Conservation (phyloP, 768 basidiomycete genomes). For the Strobilomyces dryophilus region DNA sequence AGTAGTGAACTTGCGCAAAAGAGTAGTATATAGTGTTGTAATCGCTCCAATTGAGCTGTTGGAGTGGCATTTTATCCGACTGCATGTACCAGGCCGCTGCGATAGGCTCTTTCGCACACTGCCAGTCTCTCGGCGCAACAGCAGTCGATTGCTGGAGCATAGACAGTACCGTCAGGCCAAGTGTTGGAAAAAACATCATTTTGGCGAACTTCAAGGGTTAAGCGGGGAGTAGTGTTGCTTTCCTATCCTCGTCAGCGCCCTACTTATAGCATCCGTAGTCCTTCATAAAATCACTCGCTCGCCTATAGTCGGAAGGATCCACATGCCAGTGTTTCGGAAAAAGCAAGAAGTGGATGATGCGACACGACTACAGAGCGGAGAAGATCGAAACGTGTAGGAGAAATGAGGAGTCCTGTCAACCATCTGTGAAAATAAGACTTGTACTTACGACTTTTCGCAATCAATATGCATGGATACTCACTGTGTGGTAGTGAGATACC, state of each 20-base stretch:
- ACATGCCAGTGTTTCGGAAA: not conserved
- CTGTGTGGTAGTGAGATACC: not conserved
- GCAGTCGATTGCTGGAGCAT: not conserved
- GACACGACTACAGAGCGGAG: not conserved
- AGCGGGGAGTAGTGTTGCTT: not conserved
- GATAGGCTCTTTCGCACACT: conserved; percentile 18
- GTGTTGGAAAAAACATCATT: not conserved
- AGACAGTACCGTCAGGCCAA: conserved; percentile 6
- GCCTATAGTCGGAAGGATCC: too few species aligned
- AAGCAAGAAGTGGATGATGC: not conserved
- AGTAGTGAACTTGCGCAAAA: conserved; percentile 45
- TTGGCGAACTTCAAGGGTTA: not conserved
- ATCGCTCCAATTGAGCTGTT: conserved; percentile 59
- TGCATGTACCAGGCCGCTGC: conserved; percentile 56
- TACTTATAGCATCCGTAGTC: too few species aligned
- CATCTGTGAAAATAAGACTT: not conserved
- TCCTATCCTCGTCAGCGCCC: not conserved
- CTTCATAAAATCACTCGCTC: too few species aligned
- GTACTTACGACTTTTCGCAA: too few species aligned
- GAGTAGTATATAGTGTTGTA: conserved; percentile 69
- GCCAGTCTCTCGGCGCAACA: not conserved
- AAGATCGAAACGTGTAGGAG: not conserved
- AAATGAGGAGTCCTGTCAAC: not conserved
- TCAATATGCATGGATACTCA: not conserved
- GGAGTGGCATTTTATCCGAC: conserved; percentile 34